A percentile compares a stretch with the other conserved stretches of the same genome.
phyloP scores from a whole-genome alignment of 2,329 filamentous ascomycete genomes.

The Aspergillus melleus region DNA sequence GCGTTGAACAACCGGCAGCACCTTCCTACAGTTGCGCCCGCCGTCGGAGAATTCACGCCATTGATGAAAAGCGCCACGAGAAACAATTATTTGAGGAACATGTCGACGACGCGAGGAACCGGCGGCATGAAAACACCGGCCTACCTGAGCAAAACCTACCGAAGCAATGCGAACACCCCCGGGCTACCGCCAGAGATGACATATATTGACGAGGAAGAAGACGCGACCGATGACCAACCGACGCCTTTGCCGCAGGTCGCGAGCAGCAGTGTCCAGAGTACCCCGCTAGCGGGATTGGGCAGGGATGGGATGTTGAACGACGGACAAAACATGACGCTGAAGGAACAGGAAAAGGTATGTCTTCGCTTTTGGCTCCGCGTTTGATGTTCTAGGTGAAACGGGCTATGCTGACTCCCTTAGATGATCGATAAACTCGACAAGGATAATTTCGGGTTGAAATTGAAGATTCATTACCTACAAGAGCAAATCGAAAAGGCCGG shows the following conservation, averaged over 20 bases:
- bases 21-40: constrained; percentile 58
- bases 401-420: constrained; percentile 33
- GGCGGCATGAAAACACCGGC: constrained; percentile 68
- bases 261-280: constrained; percentile 79
- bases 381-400: neutral
- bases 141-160: constrained; percentile 60
- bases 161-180: constrained; percentile 70
- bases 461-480: constrained; percentile 96
- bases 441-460: constrained; percentile 94
- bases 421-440: constrained; percentile 94
- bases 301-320: constrained; percentile 70
- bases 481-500: constrained; percentile 84
- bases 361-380: neutral
- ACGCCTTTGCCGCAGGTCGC: constrained; percentile 76
- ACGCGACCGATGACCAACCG: constrained; percentile 64
- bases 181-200: constrained; percentile 75
- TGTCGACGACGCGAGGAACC: constrained; percentile 61
- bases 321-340: constrained; percentile 79
- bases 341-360: constrained; percentile 87
- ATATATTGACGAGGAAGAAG: constrained; percentile 60
- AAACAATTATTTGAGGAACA: constrained; percentile 59
- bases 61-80: constrained; percentile 78
- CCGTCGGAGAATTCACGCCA: constrained; percentile 83
- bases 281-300: constrained; percentile 71
- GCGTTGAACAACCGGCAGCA: constrained; percentile 71